Base-by-base conservation (phyloP, 2,329 filamentous ascomycete species). In the Phoma herbarum region DNA sequence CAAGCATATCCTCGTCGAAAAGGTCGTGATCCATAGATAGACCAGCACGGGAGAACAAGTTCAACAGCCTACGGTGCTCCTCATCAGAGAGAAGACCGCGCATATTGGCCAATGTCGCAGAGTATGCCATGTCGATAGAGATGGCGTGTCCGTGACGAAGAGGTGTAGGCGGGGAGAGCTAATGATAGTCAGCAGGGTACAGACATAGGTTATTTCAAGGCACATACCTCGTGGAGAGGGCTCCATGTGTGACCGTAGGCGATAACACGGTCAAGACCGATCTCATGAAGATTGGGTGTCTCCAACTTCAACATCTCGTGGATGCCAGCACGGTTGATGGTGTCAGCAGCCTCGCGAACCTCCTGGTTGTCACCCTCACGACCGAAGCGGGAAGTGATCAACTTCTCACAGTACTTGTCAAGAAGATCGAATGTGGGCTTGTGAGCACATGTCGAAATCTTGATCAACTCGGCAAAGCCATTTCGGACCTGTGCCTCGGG, bases 161-260 rank as follows among this genome's bases (percentile, higher is more conserved):
- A 0, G 88, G 88, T 0, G 87, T 86, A 49, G 88, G 84, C 0
- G 89, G 88, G 0, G 89, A 82, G 10, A 92, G 83, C 75, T 91
- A 45, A 6, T 4, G 18, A 5, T 31, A 9, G 50, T 72, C 14
- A 73, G 60, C 25, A 26, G 41, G 37, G 16, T 11, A 18, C n/a
- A 20, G 10, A 16, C 10, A 0, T 12, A 3, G 46, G 0, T 1
- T 8, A 33, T 20, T 16, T n/a, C 18, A 22, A 4, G 6, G 20
- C 14, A 37, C 66, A 60, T 64, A 73, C 71, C 62, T 74, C 89
- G 70, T 91, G 88, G 6, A 90, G 81, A 20, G 88, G 89, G 4
- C 88, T 90, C 88, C 89, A 91, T 7, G 88, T 91, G 72, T 91
- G 88, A 0, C 89, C 89, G 66, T 90, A 91, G 1, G 88, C 89